These are phyloP conservation scores for Clohesyomyces aquaticus DNA, from an alignment of 495 filamentous ascomycete species.

Conservation along the genomic window DNA sequence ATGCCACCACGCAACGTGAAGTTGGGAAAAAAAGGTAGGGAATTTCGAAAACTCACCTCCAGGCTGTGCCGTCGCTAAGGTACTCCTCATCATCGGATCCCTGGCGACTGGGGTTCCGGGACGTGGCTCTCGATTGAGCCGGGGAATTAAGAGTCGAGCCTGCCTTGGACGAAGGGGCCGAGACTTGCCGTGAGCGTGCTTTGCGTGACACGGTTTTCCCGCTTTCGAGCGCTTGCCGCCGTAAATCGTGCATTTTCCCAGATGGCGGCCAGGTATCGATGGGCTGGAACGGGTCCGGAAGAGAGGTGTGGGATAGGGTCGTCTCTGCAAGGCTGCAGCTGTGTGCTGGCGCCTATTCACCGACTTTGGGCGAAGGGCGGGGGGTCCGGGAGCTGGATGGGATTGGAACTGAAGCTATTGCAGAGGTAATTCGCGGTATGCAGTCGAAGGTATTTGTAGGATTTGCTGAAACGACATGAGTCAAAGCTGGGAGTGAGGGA, in stretches of 20 bases:
- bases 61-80: slow-evolving; percentile 70
- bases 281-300: slow-evolving; percentile 6
- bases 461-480: slow-evolving; percentile 32
- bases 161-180: slow-evolving; percentile 64
- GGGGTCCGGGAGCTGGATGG: neutral
- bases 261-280: slow-evolving; percentile 4
- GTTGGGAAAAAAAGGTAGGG: neutral
- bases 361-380: slow-evolving; percentile 16
- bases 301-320: slow-evolving; percentile 1
- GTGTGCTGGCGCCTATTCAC: slow-evolving; percentile 34
- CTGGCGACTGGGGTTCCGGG: slow-evolving; percentile 53
- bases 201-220: slow-evolving; percentile 93
- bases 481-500: slow-evolving; percentile 16
- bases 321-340: slow-evolving; percentile 24
- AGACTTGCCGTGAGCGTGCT: slow-evolving; percentile 72
- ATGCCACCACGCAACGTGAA: neutral
- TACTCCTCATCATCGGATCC: slow-evolving; percentile 80
- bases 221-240: slow-evolving; percentile 81
- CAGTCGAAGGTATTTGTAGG: slow-evolving; percentile 24
- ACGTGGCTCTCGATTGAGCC: slow-evolving; percentile 58
- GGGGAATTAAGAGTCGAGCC: slow-evolving; percentile 66
- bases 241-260: slow-evolving; percentile 71
- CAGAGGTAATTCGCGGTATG: slow-evolving; percentile 36
- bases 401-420: slow-evolving; percentile 17
- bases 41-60: slow-evolving; percentile 59